Conservation (phyloP, 257 asterid species). For the Ligustrum vulgare region DNA sequence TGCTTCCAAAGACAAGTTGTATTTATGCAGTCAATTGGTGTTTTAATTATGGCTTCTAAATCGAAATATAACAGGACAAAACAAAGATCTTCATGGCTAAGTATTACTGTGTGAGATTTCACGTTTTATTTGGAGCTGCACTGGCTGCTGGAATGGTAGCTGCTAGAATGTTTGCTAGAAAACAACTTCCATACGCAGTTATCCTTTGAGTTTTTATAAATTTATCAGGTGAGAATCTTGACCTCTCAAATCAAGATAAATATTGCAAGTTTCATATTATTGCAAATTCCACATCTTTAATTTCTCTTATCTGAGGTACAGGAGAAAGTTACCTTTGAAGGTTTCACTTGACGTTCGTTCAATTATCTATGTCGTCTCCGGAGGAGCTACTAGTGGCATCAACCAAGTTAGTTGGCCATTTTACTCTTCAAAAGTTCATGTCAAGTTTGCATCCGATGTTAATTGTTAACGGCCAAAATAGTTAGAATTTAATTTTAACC, state of each 20-base stretch:
- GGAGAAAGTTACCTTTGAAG: neutral
- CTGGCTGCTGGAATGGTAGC: conserved; percentile 62
- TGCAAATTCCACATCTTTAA: too few relatives aligned
- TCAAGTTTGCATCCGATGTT: too few relatives aligned
- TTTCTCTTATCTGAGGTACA: neutral
- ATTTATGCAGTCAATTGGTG: neutral
- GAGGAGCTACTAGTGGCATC: neutral
- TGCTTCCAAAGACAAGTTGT: neutral
- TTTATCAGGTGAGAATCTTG: neutral
- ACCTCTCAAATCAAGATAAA: neutral
- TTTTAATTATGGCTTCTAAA: neutral
- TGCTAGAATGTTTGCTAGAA: conserved; percentile 36
- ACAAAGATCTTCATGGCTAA: conserved; percentile 65
- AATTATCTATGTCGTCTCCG: neutral
- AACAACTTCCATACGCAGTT: conserved; percentile 21
- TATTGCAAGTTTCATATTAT: neutral
- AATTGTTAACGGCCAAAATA: too few relatives aligned
- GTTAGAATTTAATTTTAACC: too few relatives aligned
- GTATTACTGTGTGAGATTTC: conserved; percentile 67
- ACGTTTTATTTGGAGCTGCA: conserved; percentile 52
- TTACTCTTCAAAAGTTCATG: neutral
- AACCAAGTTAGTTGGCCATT: neutral
- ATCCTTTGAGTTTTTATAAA: conserved; percentile 8
- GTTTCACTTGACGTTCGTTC: neutral
- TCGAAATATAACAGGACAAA: conserved; percentile 42